Base-by-base conservation (phyloP, 2,329 filamentous ascomycete genomes). In the Fusarium duplospermum region DNA sequence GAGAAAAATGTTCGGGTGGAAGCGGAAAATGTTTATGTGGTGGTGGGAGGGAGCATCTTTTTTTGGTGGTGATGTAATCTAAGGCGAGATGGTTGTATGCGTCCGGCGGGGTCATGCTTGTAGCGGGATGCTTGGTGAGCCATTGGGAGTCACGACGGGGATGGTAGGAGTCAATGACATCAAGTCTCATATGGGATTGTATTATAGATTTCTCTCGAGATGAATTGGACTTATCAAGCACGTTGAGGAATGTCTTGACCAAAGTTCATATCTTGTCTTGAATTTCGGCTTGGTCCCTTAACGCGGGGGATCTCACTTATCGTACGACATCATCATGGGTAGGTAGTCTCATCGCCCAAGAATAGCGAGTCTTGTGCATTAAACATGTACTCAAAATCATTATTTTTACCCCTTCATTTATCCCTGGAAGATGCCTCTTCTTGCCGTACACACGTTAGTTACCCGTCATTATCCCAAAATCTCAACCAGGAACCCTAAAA, bases 31-130 rank as follows among this genome's bases (percentile, higher is more conserved):
- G 58, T 64, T 33, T 9, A 29, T 31, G 31, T 56, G 54, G 54
- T 64, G 61, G 50, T 35, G 8, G 33, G 54, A 35, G 35, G 52
- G 61, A 58, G n/a, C 16, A 27, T 50, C n/a, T 68, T 59, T 71
- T 71, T 69, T 59, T 42, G 72, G 64, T 67, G 72, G 78, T 80
- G 79, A 79, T 79, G 76, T 79, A 78, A 80, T 81, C 63, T 47
- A 66, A 52, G 31, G 57, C n/a, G 14, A 36, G 40, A 31, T 52
- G 57, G 54, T 54, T 56, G 42, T 71, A 74, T 78, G 77, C 73
- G 63, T 18, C 31, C 61, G 42, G 58, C 60, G 69, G 69, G 70
- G 68, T 58, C 38, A 71, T 79, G 78, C 72, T 64, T 42, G 16
- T 75, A 79, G 33, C 70, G 77, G 62, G 63, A 62, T 40, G 20